These are phyloP conservation scores for Candida krabiensis DNA, from an alignment of 805 yeast genomes.

Conservation along the genomic window DNA sequence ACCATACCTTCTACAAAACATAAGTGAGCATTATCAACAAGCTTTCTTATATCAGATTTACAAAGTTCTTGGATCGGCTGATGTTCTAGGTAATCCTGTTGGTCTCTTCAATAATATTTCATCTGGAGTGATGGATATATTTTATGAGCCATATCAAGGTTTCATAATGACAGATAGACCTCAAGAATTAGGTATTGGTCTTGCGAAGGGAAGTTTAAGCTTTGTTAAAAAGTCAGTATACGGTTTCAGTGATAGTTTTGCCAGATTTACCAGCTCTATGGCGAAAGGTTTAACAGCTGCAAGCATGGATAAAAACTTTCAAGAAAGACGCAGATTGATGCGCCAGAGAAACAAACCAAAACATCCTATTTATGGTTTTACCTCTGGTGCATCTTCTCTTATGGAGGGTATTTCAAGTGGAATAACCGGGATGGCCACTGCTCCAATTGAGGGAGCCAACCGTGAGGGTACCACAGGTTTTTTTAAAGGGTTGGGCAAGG, in stretches of 20 bases:
- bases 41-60: slow-evolving; percentile 90
- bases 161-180: slow-evolving; percentile 93
- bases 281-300: slow-evolving; percentile 93
- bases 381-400: slow-evolving; percentile 85
- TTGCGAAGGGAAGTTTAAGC: slow-evolving; percentile 95
- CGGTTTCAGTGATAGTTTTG: slow-evolving; percentile 91
- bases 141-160: slow-evolving; percentile 97
- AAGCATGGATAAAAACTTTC: slow-evolving; percentile 83
- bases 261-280: slow-evolving; percentile 89
- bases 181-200: slow-evolving; percentile 89
- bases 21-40: slow-evolving; percentile 86
- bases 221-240: slow-evolving; percentile 92
- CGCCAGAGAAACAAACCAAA: slow-evolving; percentile 77
- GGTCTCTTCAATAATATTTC: slow-evolving; percentile 91
- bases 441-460: slow-evolving; percentile 89
- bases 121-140: slow-evolving; percentile 94
- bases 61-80: slow-evolving; percentile 93
- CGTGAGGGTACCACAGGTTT: slow-evolving; percentile 90
- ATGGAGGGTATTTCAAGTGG: slow-evolving; percentile 88
- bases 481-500: slow-evolving; percentile 90
- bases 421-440: slow-evolving; percentile 82
- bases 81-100: slow-evolving; percentile 94
- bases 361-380: slow-evolving; percentile 82
- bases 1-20: slow-evolving; percentile 65
- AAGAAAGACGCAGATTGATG: slow-evolving; percentile 76